A percentile compares a stretch with the other conserved stretches of the same genome.
These are phyloP conservation scores for Pseudopyricularia javanii DNA, from an alignment of 2,329 filamentous ascomycete genomes.

Conservation along the genomic window DNA sequence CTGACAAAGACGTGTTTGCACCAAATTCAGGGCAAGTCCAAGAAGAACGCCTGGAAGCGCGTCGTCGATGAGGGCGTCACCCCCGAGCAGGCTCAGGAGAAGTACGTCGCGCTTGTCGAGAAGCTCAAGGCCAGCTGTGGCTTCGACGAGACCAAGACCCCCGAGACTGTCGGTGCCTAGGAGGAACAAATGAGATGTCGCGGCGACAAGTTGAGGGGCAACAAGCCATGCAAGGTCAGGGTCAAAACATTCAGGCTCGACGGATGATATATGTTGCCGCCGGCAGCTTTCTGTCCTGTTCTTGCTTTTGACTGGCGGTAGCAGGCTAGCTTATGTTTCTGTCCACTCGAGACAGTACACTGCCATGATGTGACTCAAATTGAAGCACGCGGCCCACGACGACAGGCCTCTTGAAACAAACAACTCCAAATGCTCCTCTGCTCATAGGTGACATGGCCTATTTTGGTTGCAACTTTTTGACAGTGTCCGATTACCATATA, in stretches of 20 bases:
- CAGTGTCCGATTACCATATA: conserved; percentile 18
- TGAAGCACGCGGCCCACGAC: neutral
- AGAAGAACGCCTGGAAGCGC: conserved; percentile 67
- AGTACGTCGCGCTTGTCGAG: conserved; percentile 65
- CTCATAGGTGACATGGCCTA: too few species aligned
- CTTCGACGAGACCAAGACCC: conserved; percentile 50
- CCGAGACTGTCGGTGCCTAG: conserved; percentile 36
- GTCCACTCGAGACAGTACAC: neutral
- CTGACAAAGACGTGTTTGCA: neutral
- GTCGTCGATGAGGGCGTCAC: conserved; percentile 50
- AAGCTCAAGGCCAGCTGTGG: conserved; percentile 58
- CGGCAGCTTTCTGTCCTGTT: neutral
- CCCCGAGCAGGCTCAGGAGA: conserved; percentile 56
- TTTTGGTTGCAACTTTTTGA: too few species aligned
- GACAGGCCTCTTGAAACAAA: neutral
- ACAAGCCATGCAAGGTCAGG: neutral
- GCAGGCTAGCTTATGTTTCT: neutral
- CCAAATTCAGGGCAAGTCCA: conserved; percentile 56
- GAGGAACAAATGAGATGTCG: neutral
- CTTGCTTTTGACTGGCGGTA: neutral
- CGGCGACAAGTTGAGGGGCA: neutral
- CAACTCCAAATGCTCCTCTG: too few species aligned
- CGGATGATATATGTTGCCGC: neutral
- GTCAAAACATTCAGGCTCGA: neutral
- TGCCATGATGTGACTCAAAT: neutral